These are phyloP conservation scores for Penicillium tannophilum DNA, from an alignment of 495 filamentous ascomycete species.

Conservation along the genomic window DNA sequence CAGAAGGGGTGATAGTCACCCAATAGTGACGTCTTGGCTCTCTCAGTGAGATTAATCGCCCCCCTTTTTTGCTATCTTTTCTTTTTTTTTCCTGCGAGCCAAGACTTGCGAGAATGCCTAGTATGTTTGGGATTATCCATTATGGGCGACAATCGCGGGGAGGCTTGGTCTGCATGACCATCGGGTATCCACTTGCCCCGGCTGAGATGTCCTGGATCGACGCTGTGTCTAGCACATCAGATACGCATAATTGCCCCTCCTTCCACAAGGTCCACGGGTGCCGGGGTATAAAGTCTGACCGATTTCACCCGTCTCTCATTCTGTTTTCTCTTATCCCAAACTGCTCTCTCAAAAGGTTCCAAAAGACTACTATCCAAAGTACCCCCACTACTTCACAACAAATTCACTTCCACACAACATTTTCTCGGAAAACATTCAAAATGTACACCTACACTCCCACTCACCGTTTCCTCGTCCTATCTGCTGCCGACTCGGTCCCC, in stretches of 20 bases:
- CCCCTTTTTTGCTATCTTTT: conserved; percentile 1
- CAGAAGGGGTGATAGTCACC: conserved; percentile 16
- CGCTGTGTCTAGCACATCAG: conserved; percentile 24
- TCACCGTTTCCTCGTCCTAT: conserved; percentile 42
- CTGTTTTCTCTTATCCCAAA: conserved; percentile 7
- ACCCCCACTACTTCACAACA: background rate
- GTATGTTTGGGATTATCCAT: conserved; percentile 25
- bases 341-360: background rate
- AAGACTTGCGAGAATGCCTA: conserved; percentile 29
- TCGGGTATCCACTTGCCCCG: conserved; percentile 26
- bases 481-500: conserved; percentile 21
- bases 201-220: conserved; percentile 37
- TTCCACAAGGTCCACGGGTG: conserved; percentile 24
- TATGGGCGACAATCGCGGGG: conserved; percentile 29
- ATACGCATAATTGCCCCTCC: conserved; percentile 32
- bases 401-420: background rate
- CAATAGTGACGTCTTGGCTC: conserved; percentile 36
- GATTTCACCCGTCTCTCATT: conserved; percentile 22
- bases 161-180: conserved; percentile 24
- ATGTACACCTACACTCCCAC: conserved; percentile 44
- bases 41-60: background rate
- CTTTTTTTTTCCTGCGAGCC: conserved; percentile 24
- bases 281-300: conserved; percentile 37
- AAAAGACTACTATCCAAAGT: background rate
- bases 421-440: conserved; percentile 19